These are phyloP conservation scores for Trapa bicornis DNA, from an alignment of 345 rosid species.

Conservation along the genomic window DNA sequence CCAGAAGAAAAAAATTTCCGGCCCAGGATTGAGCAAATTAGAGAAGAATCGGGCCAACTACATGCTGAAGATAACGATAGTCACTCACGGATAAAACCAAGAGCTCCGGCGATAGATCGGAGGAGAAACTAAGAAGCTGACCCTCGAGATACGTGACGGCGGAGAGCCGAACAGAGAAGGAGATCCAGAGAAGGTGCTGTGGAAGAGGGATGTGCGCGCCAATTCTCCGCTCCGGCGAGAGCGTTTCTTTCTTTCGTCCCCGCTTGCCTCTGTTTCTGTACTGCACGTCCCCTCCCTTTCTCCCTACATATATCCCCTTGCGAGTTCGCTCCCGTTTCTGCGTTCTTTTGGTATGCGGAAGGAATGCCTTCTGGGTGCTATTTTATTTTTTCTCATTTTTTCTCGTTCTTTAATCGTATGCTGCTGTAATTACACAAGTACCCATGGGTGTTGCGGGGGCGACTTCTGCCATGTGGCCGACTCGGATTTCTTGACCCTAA, in stretches of 20 bases:
- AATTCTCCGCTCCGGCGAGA: slow-evolving; percentile 2
- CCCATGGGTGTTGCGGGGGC: background rate
- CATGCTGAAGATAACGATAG: background rate
- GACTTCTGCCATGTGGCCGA: too few relatives aligned
- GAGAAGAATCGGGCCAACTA: background rate
- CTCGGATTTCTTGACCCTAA: too few relatives aligned
- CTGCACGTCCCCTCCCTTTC: background rate
- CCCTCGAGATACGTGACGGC: slow-evolving; percentile 2
- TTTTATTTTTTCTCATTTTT: slow-evolving; percentile 7
- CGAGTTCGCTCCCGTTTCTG: slow-evolving; percentile 6
- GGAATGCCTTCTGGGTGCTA: slow-evolving; percentile 29
- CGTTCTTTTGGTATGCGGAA: slow-evolving; percentile 20
- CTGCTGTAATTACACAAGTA: background rate
- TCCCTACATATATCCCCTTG: slow-evolving; percentile 4
- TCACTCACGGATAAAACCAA: background rate
- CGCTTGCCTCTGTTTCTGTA: background rate
- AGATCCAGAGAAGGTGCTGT: slow-evolving; percentile 6
- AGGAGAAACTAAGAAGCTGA: background rate
- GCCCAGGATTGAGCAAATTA: background rate
- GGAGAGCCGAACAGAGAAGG: background rate
- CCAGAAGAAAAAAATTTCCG: background rate
- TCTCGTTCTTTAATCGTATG: too few relatives aligned
- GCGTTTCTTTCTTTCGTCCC: slow-evolving; percentile 6
- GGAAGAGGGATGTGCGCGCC: background rate
- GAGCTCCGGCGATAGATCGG: slow-evolving; percentile 7